These are phyloP conservation scores for Pythium volutum DNA, from an alignment of 352 stramenopile genomes.

Conservation along the genomic window DNA sequence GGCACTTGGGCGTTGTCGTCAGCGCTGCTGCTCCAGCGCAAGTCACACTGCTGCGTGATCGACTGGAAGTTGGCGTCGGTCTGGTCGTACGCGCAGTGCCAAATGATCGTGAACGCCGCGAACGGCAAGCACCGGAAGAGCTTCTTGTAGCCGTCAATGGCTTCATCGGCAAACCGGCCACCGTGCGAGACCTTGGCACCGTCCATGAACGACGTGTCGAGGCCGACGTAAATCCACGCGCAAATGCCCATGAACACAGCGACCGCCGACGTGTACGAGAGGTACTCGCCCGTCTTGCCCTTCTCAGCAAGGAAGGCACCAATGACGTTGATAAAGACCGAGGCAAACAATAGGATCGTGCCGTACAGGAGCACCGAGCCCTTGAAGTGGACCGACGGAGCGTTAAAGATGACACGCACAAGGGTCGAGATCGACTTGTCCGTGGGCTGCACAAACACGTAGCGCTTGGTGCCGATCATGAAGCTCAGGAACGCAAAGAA, in stretches of 20 bases:
- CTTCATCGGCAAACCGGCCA: conserved; percentile 74
- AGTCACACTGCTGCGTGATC: conserved; percentile 81
- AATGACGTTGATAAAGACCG: conserved; percentile 69
- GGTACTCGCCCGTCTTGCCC: conserved; percentile 49
- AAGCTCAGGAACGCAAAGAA: conserved; percentile 56
- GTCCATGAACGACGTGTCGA: conserved; percentile 79
- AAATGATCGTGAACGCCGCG: conserved; percentile 87
- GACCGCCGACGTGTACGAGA: conserved; percentile 60
- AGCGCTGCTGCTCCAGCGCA: conserved; percentile 43
- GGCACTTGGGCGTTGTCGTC: conserved; percentile 51
- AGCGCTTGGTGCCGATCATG: conserved; percentile 47
- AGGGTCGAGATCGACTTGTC: conserved; percentile 74
- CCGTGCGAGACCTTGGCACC: conserved; percentile 81
- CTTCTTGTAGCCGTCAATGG: conserved; percentile 83
- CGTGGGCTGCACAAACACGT: conserved; percentile 72
- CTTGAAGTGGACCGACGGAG: conserved; percentile 27
- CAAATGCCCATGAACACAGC: conserved; percentile 72
- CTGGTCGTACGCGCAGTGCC: conserved; percentile 85
- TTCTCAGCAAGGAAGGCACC: conserved; percentile 65
- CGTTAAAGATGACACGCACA: conserved; percentile 28
- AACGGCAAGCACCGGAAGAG: conserved; percentile 83
- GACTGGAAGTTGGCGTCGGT: conserved; percentile 87
- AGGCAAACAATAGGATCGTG: conserved; percentile 49
- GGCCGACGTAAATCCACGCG: conserved; percentile 76
- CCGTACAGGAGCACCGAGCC: conserved; percentile 68